phyloP scores from a whole-genome alignment of 805 yeast species.

The Yarrowia sp. region DNA sequence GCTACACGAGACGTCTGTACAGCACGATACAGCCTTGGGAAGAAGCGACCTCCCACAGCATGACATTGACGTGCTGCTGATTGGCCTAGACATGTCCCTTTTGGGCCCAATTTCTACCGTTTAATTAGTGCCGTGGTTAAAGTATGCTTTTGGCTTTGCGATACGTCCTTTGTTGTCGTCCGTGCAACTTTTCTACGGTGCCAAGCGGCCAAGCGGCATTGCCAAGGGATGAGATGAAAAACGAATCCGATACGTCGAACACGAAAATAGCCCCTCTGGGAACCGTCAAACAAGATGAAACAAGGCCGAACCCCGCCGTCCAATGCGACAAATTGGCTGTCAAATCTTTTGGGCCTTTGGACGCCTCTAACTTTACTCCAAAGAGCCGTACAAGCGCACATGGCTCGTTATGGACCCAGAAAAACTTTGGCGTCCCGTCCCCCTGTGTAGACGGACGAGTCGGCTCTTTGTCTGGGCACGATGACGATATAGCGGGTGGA shows the following conservation, averaged over 20 bases:
- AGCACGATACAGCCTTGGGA: too few species aligned
- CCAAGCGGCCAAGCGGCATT: neutral
- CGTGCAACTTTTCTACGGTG: neutral
- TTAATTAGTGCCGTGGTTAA: neutral
- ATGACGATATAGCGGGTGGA: too few species aligned
- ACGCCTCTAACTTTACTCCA: neutral
- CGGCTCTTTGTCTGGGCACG: neutral
- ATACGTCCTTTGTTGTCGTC: neutral
- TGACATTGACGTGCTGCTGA: neutral
- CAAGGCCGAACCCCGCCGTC: too few species aligned
- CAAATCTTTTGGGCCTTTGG: neutral
- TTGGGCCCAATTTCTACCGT: neutral
- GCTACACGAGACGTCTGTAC: neutral
- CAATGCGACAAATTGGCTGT: too few species aligned
- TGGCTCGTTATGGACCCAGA: neutral
- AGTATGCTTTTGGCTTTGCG: neutral
- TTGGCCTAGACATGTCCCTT: neutral
- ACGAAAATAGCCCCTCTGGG: too few species aligned
- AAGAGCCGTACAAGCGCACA: neutral
- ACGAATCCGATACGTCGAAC: too few species aligned
- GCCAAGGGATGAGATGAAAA: conserved; percentile 16
- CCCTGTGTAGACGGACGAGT: neutral
- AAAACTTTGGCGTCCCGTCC: neutral
- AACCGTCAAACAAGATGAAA: too few species aligned
- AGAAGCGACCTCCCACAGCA: neutral